Evolutionary conservation across 2,329 filamentous ascomycete genomes (phyloP), one percentile per base, ranked within the genome.

Genomic region (Beauveria asiatica): DNA sequence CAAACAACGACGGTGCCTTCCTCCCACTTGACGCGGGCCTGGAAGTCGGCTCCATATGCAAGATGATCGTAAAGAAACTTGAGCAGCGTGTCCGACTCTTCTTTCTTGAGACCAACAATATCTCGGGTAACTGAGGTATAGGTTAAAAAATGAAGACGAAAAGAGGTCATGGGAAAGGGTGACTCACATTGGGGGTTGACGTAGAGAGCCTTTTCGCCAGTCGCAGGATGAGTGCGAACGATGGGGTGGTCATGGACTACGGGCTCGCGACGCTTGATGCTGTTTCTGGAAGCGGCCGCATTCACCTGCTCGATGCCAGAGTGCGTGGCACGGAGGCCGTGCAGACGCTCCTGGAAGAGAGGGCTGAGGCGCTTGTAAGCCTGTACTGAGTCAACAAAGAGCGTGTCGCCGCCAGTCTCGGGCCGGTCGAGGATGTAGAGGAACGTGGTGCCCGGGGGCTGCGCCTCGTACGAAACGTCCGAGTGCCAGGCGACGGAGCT

Each of bases 391-490:
- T 92, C 86, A 41, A 79, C 83, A 68, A 94, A 94, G 3, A 92
- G 74, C 0, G 90, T 94, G 70, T 94, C 89, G 45, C 90, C 90
- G 37, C 90, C 90, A 0, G 83, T 84, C 46, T 80, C 77, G 1
- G 90, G 90, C 27, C 83, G 85, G 68, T 94, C 90, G 10, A 95
- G 80, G 53, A 90, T 78, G 69, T 92, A 93, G 48, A 95, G 73
- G 74, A 94, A 93, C 0, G 90, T 93, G 0, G 89, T 93, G 49
- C 89, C 89, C 0, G 90, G 89, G 3, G 90, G 89, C 73, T 94
- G 90, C 65, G 82, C 77, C 74, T 94, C 90, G 69, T 92, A 94
- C 1, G 87, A 88, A 1, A 94, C 86, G 65, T 94, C 90, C 0
- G 84, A 87, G 73, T 94, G 90, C 89, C 89, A 93, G 16, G 88